Percentiles rank a stretch among this genome's conserved stretches.
Conservation (phyloP, 2,329 filamentous ascomycete genomes). For the Cercospora beticola region DNA sequence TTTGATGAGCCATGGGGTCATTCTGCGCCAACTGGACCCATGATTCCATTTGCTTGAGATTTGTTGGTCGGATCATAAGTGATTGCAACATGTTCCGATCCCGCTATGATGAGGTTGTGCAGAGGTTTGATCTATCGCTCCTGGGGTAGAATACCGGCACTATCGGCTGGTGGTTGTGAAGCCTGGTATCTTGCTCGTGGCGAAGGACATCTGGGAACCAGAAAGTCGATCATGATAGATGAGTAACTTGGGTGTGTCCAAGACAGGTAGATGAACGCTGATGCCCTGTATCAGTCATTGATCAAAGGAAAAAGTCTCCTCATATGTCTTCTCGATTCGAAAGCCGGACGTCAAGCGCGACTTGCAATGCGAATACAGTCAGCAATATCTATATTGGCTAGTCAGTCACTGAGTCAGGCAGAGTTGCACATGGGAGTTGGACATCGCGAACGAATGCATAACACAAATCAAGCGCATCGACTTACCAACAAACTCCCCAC, state of each 20-base stretch:
- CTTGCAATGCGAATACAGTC: background rate
- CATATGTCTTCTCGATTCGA: background rate
- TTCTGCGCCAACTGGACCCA: background rate
- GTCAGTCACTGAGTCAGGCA: background rate
- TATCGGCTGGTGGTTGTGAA: background rate
- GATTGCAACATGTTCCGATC: too few species aligned
- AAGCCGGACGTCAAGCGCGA: background rate
- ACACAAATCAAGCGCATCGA: too few species aligned
- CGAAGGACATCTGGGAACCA: background rate
- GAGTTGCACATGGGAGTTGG: too few species aligned
- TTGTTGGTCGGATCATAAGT: too few species aligned
- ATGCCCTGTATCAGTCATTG: background rate
- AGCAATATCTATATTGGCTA: background rate
- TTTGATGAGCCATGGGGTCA: background rate
- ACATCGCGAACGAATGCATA: too few species aligned
- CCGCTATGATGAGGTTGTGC: too few species aligned
- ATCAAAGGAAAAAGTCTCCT: background rate
- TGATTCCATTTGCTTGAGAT: background rate
- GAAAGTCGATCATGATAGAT: background rate
- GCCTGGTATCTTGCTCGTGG: background rate
- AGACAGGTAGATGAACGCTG: background rate
- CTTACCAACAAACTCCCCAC: constrained; percentile 51
- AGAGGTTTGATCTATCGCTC: too few species aligned
- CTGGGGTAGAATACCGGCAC: too few species aligned
- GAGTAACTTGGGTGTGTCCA: background rate